Percentiles rank a stretch among this genome's conserved stretches.
These are phyloP conservation scores for Dicorynia guianensis DNA, from an alignment of 306 rosid genomes.

Conservation along the genomic window DNA sequence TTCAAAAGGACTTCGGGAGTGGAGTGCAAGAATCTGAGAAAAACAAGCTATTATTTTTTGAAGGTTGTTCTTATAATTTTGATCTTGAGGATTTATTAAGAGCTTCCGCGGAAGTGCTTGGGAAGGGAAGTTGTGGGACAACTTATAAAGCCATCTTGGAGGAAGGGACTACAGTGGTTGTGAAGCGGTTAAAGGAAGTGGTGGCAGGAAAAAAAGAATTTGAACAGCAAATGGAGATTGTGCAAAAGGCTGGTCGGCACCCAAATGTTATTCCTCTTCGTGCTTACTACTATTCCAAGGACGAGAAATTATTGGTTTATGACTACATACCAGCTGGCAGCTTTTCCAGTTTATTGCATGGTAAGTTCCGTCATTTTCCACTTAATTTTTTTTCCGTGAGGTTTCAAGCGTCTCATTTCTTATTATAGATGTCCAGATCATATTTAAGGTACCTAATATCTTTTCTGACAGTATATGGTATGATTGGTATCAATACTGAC, in stretches of 20 bases:
- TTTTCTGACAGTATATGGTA: not conserved
- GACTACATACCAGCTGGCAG: conserved; percentile 66
- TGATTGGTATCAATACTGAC: not conserved
- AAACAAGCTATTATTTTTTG: conserved; percentile 69
- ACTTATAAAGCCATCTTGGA: conserved; percentile 85
- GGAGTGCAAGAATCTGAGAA: conserved; percentile 83
- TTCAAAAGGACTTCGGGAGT: conserved; percentile 73
- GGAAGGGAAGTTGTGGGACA: conserved; percentile 84
- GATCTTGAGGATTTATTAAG: conserved; percentile 84
- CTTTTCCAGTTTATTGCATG: conserved; percentile 70
- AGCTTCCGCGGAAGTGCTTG: conserved; percentile 87
- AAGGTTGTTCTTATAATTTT: conserved; percentile 64
- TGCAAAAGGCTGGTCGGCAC: conserved; percentile 63
- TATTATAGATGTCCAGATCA: not conserved
- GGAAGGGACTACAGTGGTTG: conserved; percentile 74
- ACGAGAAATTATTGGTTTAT: conserved; percentile 74
- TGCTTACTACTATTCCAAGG: conserved; percentile 84
- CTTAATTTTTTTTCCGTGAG: conserved; percentile 4
- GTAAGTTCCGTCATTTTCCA: conserved; percentile 47
- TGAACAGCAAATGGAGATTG: conserved; percentile 80
- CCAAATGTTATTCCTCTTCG: conserved; percentile 68
- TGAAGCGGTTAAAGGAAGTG: conserved; percentile 77
- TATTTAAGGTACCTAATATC: not conserved
- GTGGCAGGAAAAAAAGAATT: conserved; percentile 68
- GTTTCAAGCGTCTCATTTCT: conserved; percentile 17